These are phyloP conservation scores for Ceratobasidium sp. DNA, from an alignment of 1,284 basidiomycete species.

Conservation along the genomic window DNA sequence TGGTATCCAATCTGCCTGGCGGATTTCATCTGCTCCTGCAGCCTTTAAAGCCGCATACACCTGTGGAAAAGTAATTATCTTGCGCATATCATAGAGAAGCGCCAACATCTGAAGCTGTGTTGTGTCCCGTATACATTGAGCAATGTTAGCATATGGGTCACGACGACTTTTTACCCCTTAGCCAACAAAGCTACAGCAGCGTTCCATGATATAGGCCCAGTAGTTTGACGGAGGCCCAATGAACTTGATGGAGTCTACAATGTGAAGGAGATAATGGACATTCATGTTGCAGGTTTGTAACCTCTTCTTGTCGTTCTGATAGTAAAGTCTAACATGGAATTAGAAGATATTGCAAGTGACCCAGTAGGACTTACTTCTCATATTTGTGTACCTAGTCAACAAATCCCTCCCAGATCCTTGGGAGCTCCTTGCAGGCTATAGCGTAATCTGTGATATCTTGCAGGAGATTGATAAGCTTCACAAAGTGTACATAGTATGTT, in stretches of 20 bases:
- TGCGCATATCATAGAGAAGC: background rate
- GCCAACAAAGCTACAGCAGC: conserved; percentile 52
- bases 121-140: too few relatives aligned
- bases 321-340: conserved; percentile 58
- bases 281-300: conserved; percentile 58
- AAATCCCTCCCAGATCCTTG: conserved; percentile 56
- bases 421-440: conserved; percentile 57
- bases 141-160: too few relatives aligned
- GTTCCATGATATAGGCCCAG: conserved; percentile 62
- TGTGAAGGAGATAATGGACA: conserved; percentile 61
- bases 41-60: too few relatives aligned
- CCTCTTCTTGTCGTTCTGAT: conserved; percentile 58
- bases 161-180: conserved; percentile 51
- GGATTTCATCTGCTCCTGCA: too few relatives aligned
- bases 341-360: background rate
- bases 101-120: conserved; percentile 52
- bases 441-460: conserved; percentile 61
- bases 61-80: too few relatives aligned
- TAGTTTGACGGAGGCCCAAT: conserved; percentile 61
- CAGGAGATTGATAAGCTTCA: conserved; percentile 47
- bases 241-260: conserved; percentile 56
- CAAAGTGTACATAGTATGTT: conserved; percentile 52
- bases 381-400: conserved; percentile 61
- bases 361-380: conserved; percentile 57
- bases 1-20: too few relatives aligned